Percentiles rank a stretch among this genome's conserved stretches.
Evolutionary conservation across 2,329 filamentous ascomycete genomes (phyloP).

Genomic region (Emericellopsis atlantica): DNA sequence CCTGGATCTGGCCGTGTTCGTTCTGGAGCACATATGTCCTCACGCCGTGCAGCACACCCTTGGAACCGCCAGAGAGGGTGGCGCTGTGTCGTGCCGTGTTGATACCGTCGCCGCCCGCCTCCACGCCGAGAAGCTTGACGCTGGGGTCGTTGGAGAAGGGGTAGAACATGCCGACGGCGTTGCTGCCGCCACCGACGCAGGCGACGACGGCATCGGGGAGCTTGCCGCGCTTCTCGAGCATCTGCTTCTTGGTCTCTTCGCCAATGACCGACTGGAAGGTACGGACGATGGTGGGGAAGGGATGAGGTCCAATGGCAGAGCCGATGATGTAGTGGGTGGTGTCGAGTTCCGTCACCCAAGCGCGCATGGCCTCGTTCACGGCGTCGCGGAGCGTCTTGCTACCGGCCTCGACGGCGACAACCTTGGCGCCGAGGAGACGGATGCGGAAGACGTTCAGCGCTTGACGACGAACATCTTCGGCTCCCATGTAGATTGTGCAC

Average conservation of each 20-base stretch:
- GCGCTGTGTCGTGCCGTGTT: slow-evolving; percentile 79
- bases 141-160: slow-evolving; percentile 77
- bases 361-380: slow-evolving; percentile 88
- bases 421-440: slow-evolving; percentile 85
- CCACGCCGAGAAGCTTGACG: slow-evolving; percentile 85
- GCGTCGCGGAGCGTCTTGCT: slow-evolving; percentile 73
- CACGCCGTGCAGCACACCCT: slow-evolving; percentile 91
- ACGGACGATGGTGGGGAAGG: slow-evolving; percentile 93
- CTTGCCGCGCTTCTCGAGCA: slow-evolving; percentile 72
- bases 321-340: slow-evolving; percentile 98
- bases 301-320: slow-evolving; percentile 92
- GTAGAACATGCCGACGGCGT: slow-evolving; percentile 97
- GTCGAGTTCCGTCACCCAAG: slow-evolving; percentile 86
- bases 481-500: slow-evolving; percentile 97
- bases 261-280: slow-evolving; percentile 98
- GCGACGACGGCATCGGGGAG: slow-evolving; percentile 93
- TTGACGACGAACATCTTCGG: slow-evolving; percentile 91
- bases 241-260: slow-evolving; percentile 85
- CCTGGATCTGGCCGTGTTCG: slow-evolving; percentile 80
- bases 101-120: slow-evolving; percentile 87
- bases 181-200: slow-evolving; percentile 90
- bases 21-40: slow-evolving; percentile 93
- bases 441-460: slow-evolving; percentile 98
- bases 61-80: slow-evolving; percentile 73
- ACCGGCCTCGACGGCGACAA: slow-evolving; percentile 86